These are phyloP conservation scores for Backusella parvicylindrica DNA, from an alignment of 192 early-diverging fungal species.

Conservation along the genomic window DNA sequence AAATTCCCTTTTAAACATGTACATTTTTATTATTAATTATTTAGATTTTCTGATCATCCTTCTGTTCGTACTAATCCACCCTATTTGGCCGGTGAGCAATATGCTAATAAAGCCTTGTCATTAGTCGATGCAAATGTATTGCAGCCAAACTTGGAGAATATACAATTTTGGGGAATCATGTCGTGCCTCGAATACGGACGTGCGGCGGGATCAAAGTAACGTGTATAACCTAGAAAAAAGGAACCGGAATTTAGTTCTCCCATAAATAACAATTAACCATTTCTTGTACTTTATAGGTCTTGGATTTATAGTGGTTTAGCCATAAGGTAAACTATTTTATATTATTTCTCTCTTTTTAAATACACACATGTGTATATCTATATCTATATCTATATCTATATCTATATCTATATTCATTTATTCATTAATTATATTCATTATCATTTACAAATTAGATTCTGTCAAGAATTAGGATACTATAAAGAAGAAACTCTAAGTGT, in stretches of 20 bases:
- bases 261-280: background rate
- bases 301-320: slow-evolving; percentile 55
- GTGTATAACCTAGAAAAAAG: background rate
- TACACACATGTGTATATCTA: background rate
- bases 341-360: background rate
- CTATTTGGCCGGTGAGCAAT: slow-evolving; percentile 46
- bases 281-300: slow-evolving; percentile 11
- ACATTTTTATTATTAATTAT: background rate
- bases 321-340: slow-evolving; percentile 24
- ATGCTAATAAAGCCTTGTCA: slow-evolving; percentile 38
- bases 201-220: slow-evolving; percentile 20
- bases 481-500: slow-evolving; percentile 35
- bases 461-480: slow-evolving; percentile 48
- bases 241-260: background rate
- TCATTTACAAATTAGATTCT: slow-evolving; percentile 4
- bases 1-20: background rate
- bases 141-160: slow-evolving; percentile 39
- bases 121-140: slow-evolving; percentile 37
- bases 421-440: background rate
- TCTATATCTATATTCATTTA: background rate
- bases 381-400: too few species aligned
- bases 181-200: slow-evolving; percentile 28
- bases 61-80: slow-evolving; percentile 39
- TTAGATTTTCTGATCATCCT: slow-evolving; percentile 40
- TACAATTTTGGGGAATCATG: slow-evolving; percentile 41